A percentile compares a stretch with the other conserved stretches of the same genome.
phyloP scores from a whole-genome alignment of 164 flowering plant species.

The Berberis vulgaris region DNA sequence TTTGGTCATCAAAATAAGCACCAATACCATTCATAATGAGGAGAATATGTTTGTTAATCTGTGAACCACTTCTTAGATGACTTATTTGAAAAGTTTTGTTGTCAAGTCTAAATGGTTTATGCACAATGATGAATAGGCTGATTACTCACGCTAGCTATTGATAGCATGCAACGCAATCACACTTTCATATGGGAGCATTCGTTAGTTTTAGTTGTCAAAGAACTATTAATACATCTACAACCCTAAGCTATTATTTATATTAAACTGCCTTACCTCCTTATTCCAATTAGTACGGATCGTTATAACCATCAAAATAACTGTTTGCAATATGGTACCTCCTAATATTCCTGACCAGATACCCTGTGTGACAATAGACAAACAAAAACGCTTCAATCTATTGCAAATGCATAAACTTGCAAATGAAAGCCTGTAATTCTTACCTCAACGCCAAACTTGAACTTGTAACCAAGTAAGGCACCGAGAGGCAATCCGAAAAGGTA shows the following conservation, averaged over 20 bases:
- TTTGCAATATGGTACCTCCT: constrained; percentile 26
- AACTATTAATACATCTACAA: no score
- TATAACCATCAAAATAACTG: constrained; percentile 19
- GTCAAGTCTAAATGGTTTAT: background rate
- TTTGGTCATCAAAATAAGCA: background rate
- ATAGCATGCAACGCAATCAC: no score
- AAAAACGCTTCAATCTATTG: background rate
- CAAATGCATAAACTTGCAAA: background rate
- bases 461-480: constrained; percentile 34
- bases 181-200: no score
- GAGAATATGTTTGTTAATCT: background rate
- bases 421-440: constrained; percentile 1
- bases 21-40: no score
- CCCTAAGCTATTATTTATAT: no score
- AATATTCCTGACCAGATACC: constrained; percentile 40
- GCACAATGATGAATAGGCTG: background rate
- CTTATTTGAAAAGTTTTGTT: background rate
- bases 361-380: constrained; percentile 6
- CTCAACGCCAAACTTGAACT: constrained; percentile 21
- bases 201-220: no score
- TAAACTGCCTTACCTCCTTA: constrained; percentile 23
- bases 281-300: constrained; percentile 28
- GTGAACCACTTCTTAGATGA: background rate
- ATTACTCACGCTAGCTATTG: no score
- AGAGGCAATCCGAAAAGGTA: constrained; percentile 38